Base-by-base conservation (phyloP, 495 filamentous ascomycete species). In the Antarctomyces pellizariae region DNA sequence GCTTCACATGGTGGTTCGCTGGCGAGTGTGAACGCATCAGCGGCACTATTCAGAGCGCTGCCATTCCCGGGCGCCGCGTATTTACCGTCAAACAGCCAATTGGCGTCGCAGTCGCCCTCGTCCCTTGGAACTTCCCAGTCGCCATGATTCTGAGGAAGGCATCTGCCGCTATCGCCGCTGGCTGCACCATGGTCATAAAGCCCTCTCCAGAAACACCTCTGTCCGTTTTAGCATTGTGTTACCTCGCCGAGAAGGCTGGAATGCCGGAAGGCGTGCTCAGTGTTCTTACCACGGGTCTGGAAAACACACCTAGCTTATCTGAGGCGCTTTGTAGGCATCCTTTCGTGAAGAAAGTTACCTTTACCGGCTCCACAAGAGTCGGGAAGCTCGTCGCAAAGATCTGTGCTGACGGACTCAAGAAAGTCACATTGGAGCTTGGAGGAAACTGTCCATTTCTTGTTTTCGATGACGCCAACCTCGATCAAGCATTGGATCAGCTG, bases 391-490 rank as follows among this genome's bases (percentile, higher is more conserved):
- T 74, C 11, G 67, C 68, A 16, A 48, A 50, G 3, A 56, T 37
- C 1, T 43, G 40, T 26, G 52, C 68, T 0, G 54, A 60, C 12
- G 64, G 67, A 1, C 46, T 77, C 27, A 77, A 75, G 51, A 79
- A 77, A 35, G 42, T 73, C 7, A 71, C 66, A 2, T 62, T 77
- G 16, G 73, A 79, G 45, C 56, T 79, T 13, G 73, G 73, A 16
- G 73, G 73, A 3, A 77, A 79, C 43, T 73, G 71, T 23, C 73
- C 72, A 0, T 75, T 75, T 46, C 52, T 77, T 22, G 60, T 77
- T 4, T 77, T 79, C 37, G 65, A 75, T 25, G 73, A 79, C 42
- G 71, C 72, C 11, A 64, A 75, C 29, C 47, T 76, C 9, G 59
- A 73, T 10, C 52, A 62, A 26, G 67, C 71, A 3, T 47, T 68